Conservation (phyloP, 768 basidiomycete species). For the Russula brevipes region DNA sequence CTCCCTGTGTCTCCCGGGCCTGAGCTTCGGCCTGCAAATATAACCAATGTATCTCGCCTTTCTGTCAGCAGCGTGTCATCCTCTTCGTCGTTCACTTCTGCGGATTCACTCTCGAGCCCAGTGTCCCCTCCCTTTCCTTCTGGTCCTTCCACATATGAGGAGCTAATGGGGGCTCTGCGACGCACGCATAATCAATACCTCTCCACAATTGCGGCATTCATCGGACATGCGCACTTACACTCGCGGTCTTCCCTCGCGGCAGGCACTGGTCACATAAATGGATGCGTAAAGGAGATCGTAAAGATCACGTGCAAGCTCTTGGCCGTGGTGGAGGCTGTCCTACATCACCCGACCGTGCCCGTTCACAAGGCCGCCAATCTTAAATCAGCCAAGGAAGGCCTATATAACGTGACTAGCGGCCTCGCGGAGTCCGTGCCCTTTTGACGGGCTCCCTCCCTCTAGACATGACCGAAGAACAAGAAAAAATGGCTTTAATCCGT, state of each 20-base stretch:
- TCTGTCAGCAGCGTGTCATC: slow-evolving; percentile 73
- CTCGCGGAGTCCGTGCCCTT: slow-evolving; percentile 79
- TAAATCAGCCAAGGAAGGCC: slow-evolving; percentile 64
- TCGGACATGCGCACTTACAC: slow-evolving; percentile 94
- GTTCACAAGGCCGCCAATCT: slow-evolving; percentile 59
- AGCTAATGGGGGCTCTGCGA: slow-evolving; percentile 74
- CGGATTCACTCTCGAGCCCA: slow-evolving; percentile 45
- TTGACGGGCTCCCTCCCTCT: slow-evolving; percentile 51
- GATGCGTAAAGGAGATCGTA: slow-evolving; percentile 90
- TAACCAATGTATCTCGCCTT: slow-evolving; percentile 19
- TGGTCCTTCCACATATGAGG: slow-evolving; percentile 62
- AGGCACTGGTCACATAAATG: slow-evolving; percentile 89
- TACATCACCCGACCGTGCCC: slow-evolving; percentile 67
- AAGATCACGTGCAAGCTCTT: slow-evolving; percentile 90
- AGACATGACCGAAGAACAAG: slow-evolving; percentile 68
- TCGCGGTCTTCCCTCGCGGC: slow-evolving; percentile 86
- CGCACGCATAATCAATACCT: slow-evolving; percentile 84
- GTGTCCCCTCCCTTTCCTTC: slow-evolving; percentile 56
- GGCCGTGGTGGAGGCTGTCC: slow-evolving; percentile 85
- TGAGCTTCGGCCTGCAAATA: too few relatives aligned
- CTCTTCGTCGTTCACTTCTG: slow-evolving; percentile 62
- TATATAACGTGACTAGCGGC: slow-evolving; percentile 81
- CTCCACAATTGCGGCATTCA: slow-evolving; percentile 94
- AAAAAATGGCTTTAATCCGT: slow-evolving; percentile 69
- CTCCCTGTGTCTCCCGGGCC: not conserved